phyloP scores from a whole-genome alignment of 192 early-diverging fungal species.

The Fimicolochytrium jonesii region DNA sequence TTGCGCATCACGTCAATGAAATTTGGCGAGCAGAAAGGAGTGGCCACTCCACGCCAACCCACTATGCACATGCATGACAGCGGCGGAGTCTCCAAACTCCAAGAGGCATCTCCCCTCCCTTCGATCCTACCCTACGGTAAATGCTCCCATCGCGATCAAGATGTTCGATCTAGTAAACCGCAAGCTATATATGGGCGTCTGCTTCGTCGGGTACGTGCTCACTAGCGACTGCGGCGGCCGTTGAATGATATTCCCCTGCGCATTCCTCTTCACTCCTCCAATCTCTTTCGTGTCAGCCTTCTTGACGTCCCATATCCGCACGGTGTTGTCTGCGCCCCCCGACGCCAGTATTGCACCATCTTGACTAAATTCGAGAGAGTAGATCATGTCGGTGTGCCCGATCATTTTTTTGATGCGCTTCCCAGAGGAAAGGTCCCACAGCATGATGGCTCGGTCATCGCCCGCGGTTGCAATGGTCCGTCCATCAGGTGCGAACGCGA shows the following conservation, averaged over 20 bases:
- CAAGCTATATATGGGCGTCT: slow-evolving; percentile 83
- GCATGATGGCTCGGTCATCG: slow-evolving; percentile 71
- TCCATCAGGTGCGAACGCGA: slow-evolving; percentile 92
- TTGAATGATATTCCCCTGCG: not conserved
- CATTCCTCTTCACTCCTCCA: slow-evolving; percentile 23
- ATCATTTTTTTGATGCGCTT: slow-evolving; percentile 75
- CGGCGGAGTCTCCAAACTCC: too few relatives aligned
- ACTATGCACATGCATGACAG: too few relatives aligned
- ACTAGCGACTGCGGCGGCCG: slow-evolving; percentile 7
- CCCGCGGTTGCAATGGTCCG: slow-evolving; percentile 83
- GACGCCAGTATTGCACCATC: slow-evolving; percentile 79
- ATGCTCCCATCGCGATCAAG: slow-evolving; percentile 80
- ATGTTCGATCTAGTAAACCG: slow-evolving; percentile 84
- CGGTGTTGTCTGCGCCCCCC: slow-evolving; percentile 82
- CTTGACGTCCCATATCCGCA: slow-evolving; percentile 86
- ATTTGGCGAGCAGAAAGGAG: too few relatives aligned
- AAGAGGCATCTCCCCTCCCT: too few relatives aligned
- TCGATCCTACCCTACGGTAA: too few relatives aligned
- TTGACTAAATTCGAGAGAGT: slow-evolving; percentile 80
- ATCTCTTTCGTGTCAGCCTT: slow-evolving; percentile 38
- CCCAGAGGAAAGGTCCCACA: slow-evolving; percentile 92
- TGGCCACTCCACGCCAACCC: too few relatives aligned
- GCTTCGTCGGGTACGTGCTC: slow-evolving; percentile 81
- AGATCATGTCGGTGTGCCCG: slow-evolving; percentile 80
- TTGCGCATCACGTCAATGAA: too few relatives aligned